Evolutionary conservation across 306 rosid genomes (phyloP).

Genomic region (Leucaena leucocephala): DNA sequence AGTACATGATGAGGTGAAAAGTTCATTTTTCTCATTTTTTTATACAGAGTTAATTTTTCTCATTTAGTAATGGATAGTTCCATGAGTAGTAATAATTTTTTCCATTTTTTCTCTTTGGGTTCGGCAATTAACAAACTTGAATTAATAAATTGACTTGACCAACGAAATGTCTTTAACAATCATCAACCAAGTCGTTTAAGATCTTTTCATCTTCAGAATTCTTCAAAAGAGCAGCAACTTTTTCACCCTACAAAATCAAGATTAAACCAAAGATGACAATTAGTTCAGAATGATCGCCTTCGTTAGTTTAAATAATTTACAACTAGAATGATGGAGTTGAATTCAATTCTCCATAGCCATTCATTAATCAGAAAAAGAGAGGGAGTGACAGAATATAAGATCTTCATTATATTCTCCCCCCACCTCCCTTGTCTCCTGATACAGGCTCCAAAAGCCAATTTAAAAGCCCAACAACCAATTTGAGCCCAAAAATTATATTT

Average conservation of each 20-base stretch:
- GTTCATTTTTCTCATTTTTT: neutral
- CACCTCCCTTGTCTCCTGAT: no score
- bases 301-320: neutral
- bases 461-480: no score
- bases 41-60: neutral
- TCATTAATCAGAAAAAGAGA: no score
- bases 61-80: neutral
- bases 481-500: no score
- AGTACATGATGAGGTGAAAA: neutral
- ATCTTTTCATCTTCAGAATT: neutral
- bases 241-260: neutral
- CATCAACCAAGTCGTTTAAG: neutral
- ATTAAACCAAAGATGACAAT: neutral
- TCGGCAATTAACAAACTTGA: neutral
- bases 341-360: neutral
- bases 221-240: neutral
- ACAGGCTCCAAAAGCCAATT: no score
- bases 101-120: neutral
- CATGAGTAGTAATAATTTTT: neutral
- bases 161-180: neutral
- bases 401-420: no score
- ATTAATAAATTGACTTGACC: neutral
- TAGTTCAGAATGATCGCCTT: neutral
- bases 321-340: neutral
- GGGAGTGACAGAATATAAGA: no score